Conservation (phyloP, 1,284 basidiomycete genomes). For the Trichosporon asahii region DNA sequence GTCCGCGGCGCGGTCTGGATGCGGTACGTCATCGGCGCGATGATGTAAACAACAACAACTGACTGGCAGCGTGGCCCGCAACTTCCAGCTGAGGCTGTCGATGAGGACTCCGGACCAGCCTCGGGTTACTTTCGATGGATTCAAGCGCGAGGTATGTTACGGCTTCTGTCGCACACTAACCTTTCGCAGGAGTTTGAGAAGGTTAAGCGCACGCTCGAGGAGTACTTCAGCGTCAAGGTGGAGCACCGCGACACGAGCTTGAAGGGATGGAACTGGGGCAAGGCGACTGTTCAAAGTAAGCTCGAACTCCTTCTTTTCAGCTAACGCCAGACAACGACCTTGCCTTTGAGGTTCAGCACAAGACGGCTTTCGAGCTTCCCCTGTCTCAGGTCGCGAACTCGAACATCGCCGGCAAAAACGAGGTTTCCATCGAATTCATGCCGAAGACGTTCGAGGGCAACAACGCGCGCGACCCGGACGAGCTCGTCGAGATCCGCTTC, state of each 20-base stretch:
- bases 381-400: slow-evolving; percentile 87
- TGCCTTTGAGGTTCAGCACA: slow-evolving; percentile 84
- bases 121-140: slow-evolving; percentile 85
- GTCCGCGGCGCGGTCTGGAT: slow-evolving; percentile 89
- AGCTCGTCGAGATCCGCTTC: slow-evolving; percentile 94
- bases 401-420: slow-evolving; percentile 94
- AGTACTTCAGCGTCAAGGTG: slow-evolving; percentile 77
- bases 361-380: slow-evolving; percentile 88
- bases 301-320: neutral
- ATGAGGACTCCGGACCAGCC: slow-evolving; percentile 60
- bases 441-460: slow-evolving; percentile 53
- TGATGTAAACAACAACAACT: slow-evolving; percentile 2
- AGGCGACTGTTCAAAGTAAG: slow-evolving; percentile 86
- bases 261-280: slow-evolving; percentile 99
- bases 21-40: slow-evolving; percentile 44
- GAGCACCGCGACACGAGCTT: slow-evolving; percentile 83
- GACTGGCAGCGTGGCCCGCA: slow-evolving; percentile 69
- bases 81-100: slow-evolving; percentile 80
- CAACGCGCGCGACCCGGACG: slow-evolving; percentile 61
- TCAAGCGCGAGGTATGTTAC: slow-evolving; percentile 72
- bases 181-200: slow-evolving; percentile 73
- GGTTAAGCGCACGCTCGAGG: slow-evolving; percentile 69
- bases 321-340: slow-evolving; percentile 70
- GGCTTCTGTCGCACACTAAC: slow-evolving; percentile 11
- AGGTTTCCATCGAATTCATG: slow-evolving; percentile 93